A percentile compares a stretch with the other conserved stretches of the same genome.
Conservation (phyloP, 768 basidiomycete genomes). For the Filobasidium floriforme region DNA sequence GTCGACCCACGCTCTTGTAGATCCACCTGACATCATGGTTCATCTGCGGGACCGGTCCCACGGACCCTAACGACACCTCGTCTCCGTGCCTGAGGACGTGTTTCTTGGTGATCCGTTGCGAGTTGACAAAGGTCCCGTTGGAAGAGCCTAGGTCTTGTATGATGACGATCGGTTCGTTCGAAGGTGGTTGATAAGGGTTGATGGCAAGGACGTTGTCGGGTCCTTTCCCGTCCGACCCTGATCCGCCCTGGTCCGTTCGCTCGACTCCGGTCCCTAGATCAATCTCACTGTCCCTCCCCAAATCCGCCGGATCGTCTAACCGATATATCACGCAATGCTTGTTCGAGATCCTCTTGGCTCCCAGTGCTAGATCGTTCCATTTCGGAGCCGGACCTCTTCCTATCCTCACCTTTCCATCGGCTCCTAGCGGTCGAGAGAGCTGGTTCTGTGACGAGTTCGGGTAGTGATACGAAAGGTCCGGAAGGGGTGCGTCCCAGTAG, state of each 20-base stretch:
- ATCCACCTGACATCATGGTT: conserved; percentile 52
- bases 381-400: conserved; percentile 35
- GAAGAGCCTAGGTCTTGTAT: conserved; percentile 51
- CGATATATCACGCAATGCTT: conserved; percentile 36
- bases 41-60: conserved; percentile 49
- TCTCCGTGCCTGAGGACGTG: conserved; percentile 67
- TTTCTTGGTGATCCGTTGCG: conserved; percentile 53
- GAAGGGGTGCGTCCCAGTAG: conserved; percentile 31
- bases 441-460: not conserved
- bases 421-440: conserved; percentile 10
- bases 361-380: conserved; percentile 38
- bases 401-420: conserved; percentile 28
- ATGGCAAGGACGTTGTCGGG: too few species aligned
- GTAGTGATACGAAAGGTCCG: not conserved
- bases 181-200: too few species aligned
- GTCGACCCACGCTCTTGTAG: conserved; percentile 34
- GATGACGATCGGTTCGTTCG: conserved; percentile 33
- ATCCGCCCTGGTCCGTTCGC: not conserved
- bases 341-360: conserved; percentile 37
- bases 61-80: conserved; percentile 72
- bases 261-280: not conserved
- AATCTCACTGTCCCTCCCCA: not conserved
- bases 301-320: conserved; percentile 13
- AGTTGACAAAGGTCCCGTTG: conserved; percentile 72
- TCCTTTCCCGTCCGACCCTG: not conserved